A percentile compares a stretch with the other conserved stretches of the same genome.
These are phyloP conservation scores for Bacidia rubella DNA, from an alignment of 495 filamentous ascomycete genomes.

Conservation along the genomic window DNA sequence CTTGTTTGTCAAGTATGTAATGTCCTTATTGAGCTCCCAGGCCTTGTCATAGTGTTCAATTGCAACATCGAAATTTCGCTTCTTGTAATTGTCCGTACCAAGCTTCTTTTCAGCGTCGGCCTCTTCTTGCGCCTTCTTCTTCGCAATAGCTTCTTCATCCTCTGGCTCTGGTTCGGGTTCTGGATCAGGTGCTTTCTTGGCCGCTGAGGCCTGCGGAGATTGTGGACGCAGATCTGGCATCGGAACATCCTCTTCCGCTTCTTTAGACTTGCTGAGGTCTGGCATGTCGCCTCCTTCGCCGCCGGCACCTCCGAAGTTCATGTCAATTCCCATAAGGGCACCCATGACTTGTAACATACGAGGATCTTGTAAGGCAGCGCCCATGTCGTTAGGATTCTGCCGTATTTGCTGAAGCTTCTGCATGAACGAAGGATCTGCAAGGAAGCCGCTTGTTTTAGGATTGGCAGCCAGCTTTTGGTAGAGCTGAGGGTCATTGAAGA, in stretches of 20 bases:
- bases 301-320: slow-evolving; percentile 58
- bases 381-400: slow-evolving; percentile 66
- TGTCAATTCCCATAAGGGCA: slow-evolving; percentile 85
- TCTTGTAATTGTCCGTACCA: slow-evolving; percentile 95
- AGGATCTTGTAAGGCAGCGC: slow-evolving; percentile 72
- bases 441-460: slow-evolving; percentile 75
- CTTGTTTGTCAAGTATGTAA: slow-evolving; percentile 93
- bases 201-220: slow-evolving; percentile 34
- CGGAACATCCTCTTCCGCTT: slow-evolving; percentile 58
- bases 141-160: slow-evolving; percentile 69
- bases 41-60: slow-evolving; percentile 93
- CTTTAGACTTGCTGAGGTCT: slow-evolving; percentile 25
- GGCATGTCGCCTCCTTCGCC: slow-evolving; percentile 32
- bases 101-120: slow-evolving; percentile 91
- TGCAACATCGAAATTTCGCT: slow-evolving; percentile 85
- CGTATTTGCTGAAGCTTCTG: slow-evolving; percentile 67
- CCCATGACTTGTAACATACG: slow-evolving; percentile 89
- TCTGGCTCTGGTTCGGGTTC: slow-evolving; percentile 50
- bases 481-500: slow-evolving; percentile 87
- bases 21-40: slow-evolving; percentile 89
- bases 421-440: slow-evolving; percentile 86
- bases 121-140: slow-evolving; percentile 80
- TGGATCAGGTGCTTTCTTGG: slow-evolving; percentile 44
- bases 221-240: slow-evolving; percentile 58
- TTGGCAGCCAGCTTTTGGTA: slow-evolving; percentile 83